These are phyloP conservation scores for Cydonia oblonga DNA, from an alignment of 331 rosid species.

Conservation along the genomic window DNA sequence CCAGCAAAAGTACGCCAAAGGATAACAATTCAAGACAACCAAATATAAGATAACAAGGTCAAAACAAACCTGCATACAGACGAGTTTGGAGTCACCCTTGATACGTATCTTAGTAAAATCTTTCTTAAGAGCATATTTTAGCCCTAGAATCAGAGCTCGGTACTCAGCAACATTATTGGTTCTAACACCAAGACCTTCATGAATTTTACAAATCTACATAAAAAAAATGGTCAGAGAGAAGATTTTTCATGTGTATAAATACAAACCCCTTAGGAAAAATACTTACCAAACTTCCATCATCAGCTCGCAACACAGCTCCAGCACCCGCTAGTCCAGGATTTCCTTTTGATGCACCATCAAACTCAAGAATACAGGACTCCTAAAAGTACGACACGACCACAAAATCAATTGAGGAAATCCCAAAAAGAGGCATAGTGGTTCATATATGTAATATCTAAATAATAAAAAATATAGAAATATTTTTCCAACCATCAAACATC, in stretches of 20 bases:
- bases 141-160: slow-evolving; percentile 77
- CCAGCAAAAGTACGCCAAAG: not conserved
- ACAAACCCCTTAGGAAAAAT: slow-evolving; percentile 8
- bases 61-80: slow-evolving; percentile 84
- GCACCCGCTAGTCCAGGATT: slow-evolving; percentile 98
- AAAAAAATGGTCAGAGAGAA: slow-evolving; percentile 20
- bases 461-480: not conserved
- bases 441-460: not conserved
- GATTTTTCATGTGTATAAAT: slow-evolving; percentile 30
- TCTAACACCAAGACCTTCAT: slow-evolving; percentile 67
- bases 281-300: slow-evolving; percentile 71
- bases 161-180: slow-evolving; percentile 71
- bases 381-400: slow-evolving; percentile 17
- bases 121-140: slow-evolving; percentile 71
- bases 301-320: slow-evolving; percentile 77
- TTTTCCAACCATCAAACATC: not conserved
- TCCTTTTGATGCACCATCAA: slow-evolving; percentile 97
- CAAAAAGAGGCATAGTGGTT: not conserved
- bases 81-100: slow-evolving; percentile 91
- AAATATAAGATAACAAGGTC: not conserved
- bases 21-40: not conserved
- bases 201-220: slow-evolving; percentile 65
- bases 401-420: not conserved
- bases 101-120: slow-evolving; percentile 54
- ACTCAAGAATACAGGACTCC: slow-evolving; percentile 56